phyloP scores from a whole-genome alignment of 345 rosid genomes.

The Rhizophora apiculata region DNA sequence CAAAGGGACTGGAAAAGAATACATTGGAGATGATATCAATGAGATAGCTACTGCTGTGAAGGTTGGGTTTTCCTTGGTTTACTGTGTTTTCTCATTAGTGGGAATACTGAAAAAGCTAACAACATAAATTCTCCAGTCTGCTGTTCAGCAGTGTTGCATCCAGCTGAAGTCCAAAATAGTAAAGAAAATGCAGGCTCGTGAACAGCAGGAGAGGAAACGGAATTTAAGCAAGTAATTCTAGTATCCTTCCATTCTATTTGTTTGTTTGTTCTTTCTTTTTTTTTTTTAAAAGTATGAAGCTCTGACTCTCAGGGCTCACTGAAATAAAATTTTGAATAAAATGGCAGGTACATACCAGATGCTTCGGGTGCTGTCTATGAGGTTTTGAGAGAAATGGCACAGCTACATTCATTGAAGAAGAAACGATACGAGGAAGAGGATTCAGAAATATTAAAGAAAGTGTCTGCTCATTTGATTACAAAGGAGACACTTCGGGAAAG shows the following conservation, averaged over 20 bases:
- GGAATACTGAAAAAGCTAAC: constrained; percentile 18
- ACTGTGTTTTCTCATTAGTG: not conserved
- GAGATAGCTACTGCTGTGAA: constrained; percentile 94
- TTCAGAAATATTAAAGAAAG: constrained; percentile 51
- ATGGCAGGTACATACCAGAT: constrained; percentile 79
- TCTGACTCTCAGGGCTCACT: not conserved
- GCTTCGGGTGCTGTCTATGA: constrained; percentile 74
- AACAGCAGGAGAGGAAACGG: constrained; percentile 87
- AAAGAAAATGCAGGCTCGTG: constrained; percentile 80
- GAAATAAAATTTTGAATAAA: not conserved
- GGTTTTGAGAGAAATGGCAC: constrained; percentile 70
- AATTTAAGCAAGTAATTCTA: constrained; percentile 70
- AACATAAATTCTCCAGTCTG: constrained; percentile 49
- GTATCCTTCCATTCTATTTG: not conserved
- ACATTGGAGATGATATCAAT: constrained; percentile 89
- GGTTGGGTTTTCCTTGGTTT: constrained; percentile 35
- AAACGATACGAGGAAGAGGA: constrained; percentile 51
- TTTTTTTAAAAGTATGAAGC: not conserved
- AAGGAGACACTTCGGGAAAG: constrained; percentile 65
- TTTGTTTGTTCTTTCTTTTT: no score
- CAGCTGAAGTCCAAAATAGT: constrained; percentile 87
- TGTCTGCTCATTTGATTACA: constrained; percentile 56
- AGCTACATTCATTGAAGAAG: constrained; percentile 50
- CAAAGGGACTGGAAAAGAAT: constrained; percentile 96
- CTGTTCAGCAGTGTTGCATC: constrained; percentile 90